These are phyloP conservation scores for Aureobasidium sp. DNA, from an alignment of 2,329 filamentous ascomycete species.

Conservation along the genomic window DNA sequence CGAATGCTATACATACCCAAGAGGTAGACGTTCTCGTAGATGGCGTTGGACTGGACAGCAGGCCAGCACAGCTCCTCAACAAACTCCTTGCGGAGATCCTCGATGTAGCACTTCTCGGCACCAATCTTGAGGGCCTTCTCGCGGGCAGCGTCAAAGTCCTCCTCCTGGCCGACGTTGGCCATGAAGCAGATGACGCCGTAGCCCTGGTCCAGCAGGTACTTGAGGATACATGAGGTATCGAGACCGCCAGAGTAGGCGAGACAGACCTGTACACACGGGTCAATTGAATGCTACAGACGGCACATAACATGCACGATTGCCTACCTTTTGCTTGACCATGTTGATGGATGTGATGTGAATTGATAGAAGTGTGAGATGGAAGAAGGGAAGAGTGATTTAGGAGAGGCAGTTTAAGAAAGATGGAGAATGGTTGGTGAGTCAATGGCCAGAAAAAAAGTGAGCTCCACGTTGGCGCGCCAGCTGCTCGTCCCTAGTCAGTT, in stretches of 20 bases:
- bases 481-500: not conserved
- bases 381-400: not conserved
- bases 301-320: not conserved
- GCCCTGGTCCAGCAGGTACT: conserved; percentile 43
- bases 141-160: conserved; percentile 67
- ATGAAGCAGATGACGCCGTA: conserved; percentile 62
- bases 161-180: conserved; percentile 56
- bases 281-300: not conserved
- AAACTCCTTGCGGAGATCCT: conserved; percentile 64
- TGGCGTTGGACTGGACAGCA: conserved; percentile 56
- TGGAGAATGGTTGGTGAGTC: conserved; percentile 2
- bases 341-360: conserved; percentile 11
- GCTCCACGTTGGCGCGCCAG: conserved; percentile 9
- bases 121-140: conserved; percentile 66
- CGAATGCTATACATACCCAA: conserved; percentile 32
- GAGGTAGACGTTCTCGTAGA: conserved; percentile 50
- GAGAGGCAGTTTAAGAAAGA: conserved; percentile 4
- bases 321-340: conserved; percentile 19
- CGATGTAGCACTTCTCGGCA: conserved; percentile 55
- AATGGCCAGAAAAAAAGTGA: conserved; percentile 12
- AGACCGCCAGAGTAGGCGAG: conserved; percentile 50
- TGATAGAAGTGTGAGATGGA: not conserved
- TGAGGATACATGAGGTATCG: conserved; percentile 52
- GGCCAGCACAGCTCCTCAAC: conserved; percentile 75
- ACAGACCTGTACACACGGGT: conserved; percentile 31